Conservation (phyloP, 352 stramenopile species). For the Pythium myriotylum region DNA sequence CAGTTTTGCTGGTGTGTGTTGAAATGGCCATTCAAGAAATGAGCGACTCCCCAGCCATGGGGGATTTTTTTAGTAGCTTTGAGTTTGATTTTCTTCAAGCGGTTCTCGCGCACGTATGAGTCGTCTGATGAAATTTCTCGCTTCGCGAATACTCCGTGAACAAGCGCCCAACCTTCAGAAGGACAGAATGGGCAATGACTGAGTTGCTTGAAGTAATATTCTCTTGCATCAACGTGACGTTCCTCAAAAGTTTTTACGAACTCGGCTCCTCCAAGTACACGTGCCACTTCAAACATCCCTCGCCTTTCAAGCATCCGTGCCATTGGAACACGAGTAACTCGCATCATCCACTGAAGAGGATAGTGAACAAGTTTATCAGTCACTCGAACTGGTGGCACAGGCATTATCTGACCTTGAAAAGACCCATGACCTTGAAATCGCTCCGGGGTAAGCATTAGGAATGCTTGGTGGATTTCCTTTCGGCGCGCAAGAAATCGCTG, state of each 20-base stretch:
- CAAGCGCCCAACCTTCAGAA: conserved; percentile 74
- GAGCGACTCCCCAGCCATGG: conserved; percentile 78
- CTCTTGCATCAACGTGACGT: conserved; percentile 47
- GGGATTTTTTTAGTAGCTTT: conserved; percentile 40
- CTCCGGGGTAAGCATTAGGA: conserved; percentile 49
- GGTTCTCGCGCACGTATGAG: conserved; percentile 21
- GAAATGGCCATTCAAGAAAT: conserved; percentile 52
- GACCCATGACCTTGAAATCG: conserved; percentile 46
- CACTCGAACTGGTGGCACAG: conserved; percentile 55
- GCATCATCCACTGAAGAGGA: conserved; percentile 57
- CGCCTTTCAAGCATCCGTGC: conserved; percentile 55
- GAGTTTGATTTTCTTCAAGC: conserved; percentile 21
- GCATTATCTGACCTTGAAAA: conserved; percentile 44
- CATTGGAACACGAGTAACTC: conserved; percentile 49
- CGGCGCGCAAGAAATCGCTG: conserved; percentile 51
- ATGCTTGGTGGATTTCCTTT: conserved; percentile 54
- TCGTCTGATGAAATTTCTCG: conserved; percentile 23
- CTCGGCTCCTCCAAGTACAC: conserved; percentile 61
- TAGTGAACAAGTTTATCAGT: conserved; percentile 70
- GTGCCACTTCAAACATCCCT: conserved; percentile 48
- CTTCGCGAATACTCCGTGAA: conserved; percentile 75
- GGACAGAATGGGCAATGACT: conserved; percentile 54
- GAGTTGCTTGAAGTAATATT: conserved; percentile 65
- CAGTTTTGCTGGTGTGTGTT: conserved; percentile 51
- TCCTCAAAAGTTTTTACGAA: conserved; percentile 79